phyloP scores from a whole-genome alignment of 2,329 filamentous ascomycete genomes.

The Thielaviopsis euricoi region DNA sequence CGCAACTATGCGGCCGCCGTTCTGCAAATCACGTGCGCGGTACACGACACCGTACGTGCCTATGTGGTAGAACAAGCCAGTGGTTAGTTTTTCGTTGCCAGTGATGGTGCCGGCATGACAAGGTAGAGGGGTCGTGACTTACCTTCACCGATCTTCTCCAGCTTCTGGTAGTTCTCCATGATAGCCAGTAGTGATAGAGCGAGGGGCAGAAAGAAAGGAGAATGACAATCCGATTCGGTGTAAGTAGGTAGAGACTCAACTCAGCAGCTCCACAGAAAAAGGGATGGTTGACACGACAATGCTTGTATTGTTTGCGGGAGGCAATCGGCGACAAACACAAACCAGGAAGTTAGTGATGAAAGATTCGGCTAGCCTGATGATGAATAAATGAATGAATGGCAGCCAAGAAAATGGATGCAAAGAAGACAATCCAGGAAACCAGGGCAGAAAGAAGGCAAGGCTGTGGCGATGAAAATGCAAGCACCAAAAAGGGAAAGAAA shows the following conservation, averaged over 20 bases:
- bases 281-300: neutral
- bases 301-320: neutral
- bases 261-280: neutral
- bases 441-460: neutral
- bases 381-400: neutral
- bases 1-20: slow-evolving; percentile 72
- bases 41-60: slow-evolving; percentile 93
- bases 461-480: neutral
- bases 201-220: slow-evolving; percentile 4
- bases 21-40: slow-evolving; percentile 74
- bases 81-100: neutral
- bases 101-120: neutral
- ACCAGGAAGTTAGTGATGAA: neutral
- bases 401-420: neutral
- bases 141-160: slow-evolving; percentile 96
- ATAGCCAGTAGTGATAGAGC: slow-evolving; percentile 12
- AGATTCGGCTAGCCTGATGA: neutral
- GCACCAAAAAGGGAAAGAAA: neutral
- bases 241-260: neutral
- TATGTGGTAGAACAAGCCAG: slow-evolving; percentile 20
- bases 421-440: neutral
- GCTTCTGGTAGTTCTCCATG: slow-evolving; percentile 95
- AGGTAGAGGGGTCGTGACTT: slow-evolving; percentile 13
- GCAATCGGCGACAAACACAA: neutral
- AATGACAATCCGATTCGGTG: too few species aligned